A percentile compares a stretch with the other conserved stretches of the same genome.
Evolutionary conservation across 1,139 yeast genomes (phyloP).

Genomic region (Geotrichum australiense): DNA sequence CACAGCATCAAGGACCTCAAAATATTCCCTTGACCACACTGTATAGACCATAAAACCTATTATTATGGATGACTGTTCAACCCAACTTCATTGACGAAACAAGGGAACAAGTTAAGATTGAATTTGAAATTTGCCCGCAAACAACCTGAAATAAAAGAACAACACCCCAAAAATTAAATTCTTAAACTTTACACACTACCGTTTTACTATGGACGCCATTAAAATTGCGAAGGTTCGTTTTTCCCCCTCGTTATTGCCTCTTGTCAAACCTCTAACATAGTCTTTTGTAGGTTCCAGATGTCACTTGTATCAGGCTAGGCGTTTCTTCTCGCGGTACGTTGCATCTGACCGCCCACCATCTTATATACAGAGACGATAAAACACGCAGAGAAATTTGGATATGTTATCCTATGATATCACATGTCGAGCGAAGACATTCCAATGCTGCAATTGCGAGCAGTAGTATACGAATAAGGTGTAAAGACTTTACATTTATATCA

Average conservation of each 20-base stretch:
- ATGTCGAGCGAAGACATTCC: constrained; percentile 47
- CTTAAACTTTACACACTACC: too few species aligned
- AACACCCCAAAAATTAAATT: too few species aligned
- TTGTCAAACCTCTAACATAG: neutral
- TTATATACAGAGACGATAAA: constrained; percentile 57
- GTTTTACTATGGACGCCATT: constrained; percentile 45
- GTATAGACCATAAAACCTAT: too few species aligned
- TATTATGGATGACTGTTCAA: too few species aligned
- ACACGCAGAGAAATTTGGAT: constrained; percentile 73
- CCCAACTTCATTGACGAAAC: too few species aligned
- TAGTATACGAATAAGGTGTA: constrained; percentile 60
- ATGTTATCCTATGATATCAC: constrained; percentile 79
- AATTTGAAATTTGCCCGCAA: too few species aligned
- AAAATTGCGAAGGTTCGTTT: constrained; percentile 43
- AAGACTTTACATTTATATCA: constrained; percentile 81
- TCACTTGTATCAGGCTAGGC: constrained; percentile 66
- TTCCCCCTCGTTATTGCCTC: neutral
- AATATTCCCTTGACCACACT: too few species aligned
- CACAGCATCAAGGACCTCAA: too few species aligned
- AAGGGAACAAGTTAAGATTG: too few species aligned
- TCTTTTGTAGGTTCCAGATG: constrained; percentile 48
- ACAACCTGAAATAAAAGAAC: too few species aligned
- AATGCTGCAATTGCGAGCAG: constrained; percentile 12
- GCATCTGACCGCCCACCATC: constrained; percentile 76
- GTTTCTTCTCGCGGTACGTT: constrained; percentile 57